These are phyloP conservation scores for Paramecium biaurelia DNA, from an alignment of 73 alveolate genomes.

Conservation along the genomic window DNA sequence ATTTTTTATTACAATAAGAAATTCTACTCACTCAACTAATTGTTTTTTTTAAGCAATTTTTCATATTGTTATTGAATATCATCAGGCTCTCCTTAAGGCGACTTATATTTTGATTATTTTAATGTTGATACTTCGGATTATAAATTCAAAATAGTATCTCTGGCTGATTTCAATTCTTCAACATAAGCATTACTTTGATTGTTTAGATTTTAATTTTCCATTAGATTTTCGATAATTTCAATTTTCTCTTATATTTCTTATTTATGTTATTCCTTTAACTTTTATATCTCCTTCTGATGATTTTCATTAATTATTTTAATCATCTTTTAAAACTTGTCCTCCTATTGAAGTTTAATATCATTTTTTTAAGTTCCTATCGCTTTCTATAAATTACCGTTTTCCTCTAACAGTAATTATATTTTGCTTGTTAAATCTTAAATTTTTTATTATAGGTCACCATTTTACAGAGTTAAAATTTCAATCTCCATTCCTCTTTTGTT, in stretches of 20 bases:
- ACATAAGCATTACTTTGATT: neutral
- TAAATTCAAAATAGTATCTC: neutral
- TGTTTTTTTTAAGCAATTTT: neutral
- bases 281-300: neutral
- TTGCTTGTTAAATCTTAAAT: neutral
- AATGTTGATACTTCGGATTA: neutral
- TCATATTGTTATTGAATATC: neutral
- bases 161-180: neutral
- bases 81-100: neutral
- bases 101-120: neutral
- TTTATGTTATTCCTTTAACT: neutral
- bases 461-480: neutral
- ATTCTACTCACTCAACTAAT: neutral
- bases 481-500: neutral
- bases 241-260: neutral
- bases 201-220: neutral
- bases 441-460: neutral
- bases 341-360: neutral
- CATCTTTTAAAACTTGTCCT: neutral
- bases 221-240: neutral
- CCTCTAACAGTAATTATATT: neutral
- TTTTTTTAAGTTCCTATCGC: neutral
- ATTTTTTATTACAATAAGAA: neutral
- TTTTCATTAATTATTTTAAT: neutral
- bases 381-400: neutral